Evolutionary conservation across 2,329 filamentous ascomycete genomes (phyloP).

Genomic region (Alternaria ventricosa): DNA sequence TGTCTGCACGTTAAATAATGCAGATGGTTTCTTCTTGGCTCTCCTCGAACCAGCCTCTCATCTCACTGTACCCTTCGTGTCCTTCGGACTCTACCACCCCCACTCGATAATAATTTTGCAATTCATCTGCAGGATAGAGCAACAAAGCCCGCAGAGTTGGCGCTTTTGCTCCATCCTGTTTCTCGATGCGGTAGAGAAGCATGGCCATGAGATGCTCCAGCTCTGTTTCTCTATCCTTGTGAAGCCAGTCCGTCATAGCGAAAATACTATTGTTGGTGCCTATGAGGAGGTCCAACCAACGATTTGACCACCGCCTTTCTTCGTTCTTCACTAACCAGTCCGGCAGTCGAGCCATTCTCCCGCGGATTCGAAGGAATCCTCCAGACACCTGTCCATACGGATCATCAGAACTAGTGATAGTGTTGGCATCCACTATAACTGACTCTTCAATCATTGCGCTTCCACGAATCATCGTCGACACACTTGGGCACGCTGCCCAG

Average conservation of each 20-base stretch:
- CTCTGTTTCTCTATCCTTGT: neutral
- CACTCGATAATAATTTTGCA: neutral
- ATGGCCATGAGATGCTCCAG: neutral
- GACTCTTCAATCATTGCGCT: neutral
- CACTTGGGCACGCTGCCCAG: neutral
- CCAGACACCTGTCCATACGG: neutral
- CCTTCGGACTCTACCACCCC: accelerated
- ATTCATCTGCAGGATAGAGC: neutral
- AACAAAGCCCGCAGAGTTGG: neutral
- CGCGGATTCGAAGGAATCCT: neutral
- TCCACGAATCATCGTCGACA: too few species aligned
- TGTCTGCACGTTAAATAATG: accelerated
- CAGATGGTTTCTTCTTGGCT: neutral
- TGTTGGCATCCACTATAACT: accelerated
- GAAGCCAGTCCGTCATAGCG: neutral
- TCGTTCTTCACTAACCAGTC: neutral
- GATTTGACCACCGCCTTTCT: too few species aligned
- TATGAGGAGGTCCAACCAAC: too few species aligned
- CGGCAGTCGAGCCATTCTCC: neutral
- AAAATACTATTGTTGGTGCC: neutral
- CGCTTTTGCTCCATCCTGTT: accelerated
- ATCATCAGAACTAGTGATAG: accelerated
- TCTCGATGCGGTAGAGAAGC: neutral
- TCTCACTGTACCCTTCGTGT: accelerated
- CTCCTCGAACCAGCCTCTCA: accelerated